phyloP scores from a whole-genome alignment of 768 basidiomycete genomes.

The Asterophora parasitica region DNA sequence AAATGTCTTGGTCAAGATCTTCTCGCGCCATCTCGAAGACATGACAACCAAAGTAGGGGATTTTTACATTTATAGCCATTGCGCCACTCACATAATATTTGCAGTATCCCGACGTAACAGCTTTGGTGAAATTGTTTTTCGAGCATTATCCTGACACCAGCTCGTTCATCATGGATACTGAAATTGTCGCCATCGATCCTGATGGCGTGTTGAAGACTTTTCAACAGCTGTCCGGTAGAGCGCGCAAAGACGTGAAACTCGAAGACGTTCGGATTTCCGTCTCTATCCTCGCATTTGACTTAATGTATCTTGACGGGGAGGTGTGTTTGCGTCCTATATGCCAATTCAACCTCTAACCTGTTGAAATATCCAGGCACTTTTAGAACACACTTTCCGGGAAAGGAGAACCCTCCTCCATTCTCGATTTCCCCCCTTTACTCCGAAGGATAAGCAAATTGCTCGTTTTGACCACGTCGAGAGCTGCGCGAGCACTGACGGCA shows the following conservation, averaged over 20 bases:
- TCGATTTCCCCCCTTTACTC: conserved; percentile 50
- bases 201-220: conserved; percentile 66
- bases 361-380: conserved; percentile 46
- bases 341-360: conserved; percentile 2
- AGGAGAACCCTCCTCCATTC: conserved; percentile 62
- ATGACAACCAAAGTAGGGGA: conserved; percentile 77
- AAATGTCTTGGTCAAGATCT: conserved; percentile 50
- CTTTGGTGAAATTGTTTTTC: conserved; percentile 51
- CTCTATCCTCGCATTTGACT: conserved; percentile 83
- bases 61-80: background rate
- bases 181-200: conserved; percentile 80
- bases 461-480: conserved; percentile 72
- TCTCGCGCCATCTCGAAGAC: conserved; percentile 87
- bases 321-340: conserved; percentile 37
- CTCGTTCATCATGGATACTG: conserved; percentile 81
- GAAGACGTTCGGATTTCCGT: conserved; percentile 74
- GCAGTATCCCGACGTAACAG: conserved; percentile 80
- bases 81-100: background rate
- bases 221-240: conserved; percentile 81
- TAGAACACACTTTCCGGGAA: conserved; percentile 64
- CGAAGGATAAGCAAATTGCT: conserved; percentile 44
- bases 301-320: conserved; percentile 80
- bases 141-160: conserved; percentile 32
- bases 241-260: conserved; percentile 76
- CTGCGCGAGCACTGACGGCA: conserved; percentile 58